These are phyloP conservation scores for Cercospora berteroae DNA, from an alignment of 2,329 filamentous ascomycete species.

Conservation along the genomic window DNA sequence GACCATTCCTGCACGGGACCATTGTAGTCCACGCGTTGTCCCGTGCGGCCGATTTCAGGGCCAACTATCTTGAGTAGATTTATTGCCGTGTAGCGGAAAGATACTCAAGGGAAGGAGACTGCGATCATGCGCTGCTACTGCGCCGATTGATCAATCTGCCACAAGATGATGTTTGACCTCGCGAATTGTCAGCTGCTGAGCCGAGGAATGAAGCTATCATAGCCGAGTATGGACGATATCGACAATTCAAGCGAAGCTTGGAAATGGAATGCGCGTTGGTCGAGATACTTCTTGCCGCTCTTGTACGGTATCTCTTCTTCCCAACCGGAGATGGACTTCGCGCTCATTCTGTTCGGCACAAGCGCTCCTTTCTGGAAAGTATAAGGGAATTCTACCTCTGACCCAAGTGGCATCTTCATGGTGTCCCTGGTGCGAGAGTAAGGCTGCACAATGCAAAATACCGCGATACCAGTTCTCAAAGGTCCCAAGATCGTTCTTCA, in stretches of 20 bases:
- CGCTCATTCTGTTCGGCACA: neutral
- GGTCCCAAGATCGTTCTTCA: neutral
- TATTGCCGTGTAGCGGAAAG: too few species aligned
- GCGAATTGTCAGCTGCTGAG: too few species aligned
- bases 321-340: neutral
- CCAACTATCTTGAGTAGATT: too few species aligned
- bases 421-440: neutral
- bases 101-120: too few species aligned
- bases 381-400: neutral
- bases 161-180: too few species aligned
- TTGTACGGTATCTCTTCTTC: neutral
- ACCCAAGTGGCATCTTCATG: conserved; percentile 8
- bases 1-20: too few species aligned
- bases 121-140: too few species aligned
- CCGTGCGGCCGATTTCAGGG: too few species aligned
- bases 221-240: too few species aligned
- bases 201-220: too few species aligned
- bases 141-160: too few species aligned
- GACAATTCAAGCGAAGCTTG: conserved; percentile 6
- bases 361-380: neutral
- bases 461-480: neutral
- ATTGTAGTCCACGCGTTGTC: too few species aligned
- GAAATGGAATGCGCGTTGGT: neutral
- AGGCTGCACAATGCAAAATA: neutral
- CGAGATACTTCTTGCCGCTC: neutral